phyloP scores from a whole-genome alignment of 2,329 filamentous ascomycete species.

The Aspergillus fischeri region DNA sequence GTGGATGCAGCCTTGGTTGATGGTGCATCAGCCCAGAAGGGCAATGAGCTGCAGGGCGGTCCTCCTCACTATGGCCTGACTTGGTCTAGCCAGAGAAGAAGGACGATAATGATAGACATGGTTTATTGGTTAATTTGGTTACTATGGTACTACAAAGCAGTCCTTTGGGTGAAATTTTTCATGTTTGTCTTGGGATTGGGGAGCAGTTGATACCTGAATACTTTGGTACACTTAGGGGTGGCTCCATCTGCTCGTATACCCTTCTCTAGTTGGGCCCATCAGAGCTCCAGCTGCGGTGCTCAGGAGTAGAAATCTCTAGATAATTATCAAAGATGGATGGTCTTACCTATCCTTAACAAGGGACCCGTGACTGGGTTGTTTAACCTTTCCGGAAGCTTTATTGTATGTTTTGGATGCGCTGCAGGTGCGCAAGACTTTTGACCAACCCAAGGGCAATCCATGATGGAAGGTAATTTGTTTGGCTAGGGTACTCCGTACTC shows the following conservation, averaged over 20 bases:
- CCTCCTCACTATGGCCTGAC: slow-evolving; percentile 6
- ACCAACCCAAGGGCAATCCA: background rate
- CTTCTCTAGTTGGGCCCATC: background rate
- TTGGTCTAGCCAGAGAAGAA: slow-evolving; percentile 4
- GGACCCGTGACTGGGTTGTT: background rate
- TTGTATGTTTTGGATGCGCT: background rate
- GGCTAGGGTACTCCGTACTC: no score
- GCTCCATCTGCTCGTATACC: background rate
- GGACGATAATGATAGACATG: background rate
- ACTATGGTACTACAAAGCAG: background rate
- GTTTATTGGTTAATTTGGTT: background rate
- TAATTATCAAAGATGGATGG: no score
- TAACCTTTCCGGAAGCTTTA: background rate
- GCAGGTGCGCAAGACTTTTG: background rate
- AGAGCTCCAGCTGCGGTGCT: background rate
- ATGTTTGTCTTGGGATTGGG: background rate
- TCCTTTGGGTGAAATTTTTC: background rate
- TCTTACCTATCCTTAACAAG: background rate
- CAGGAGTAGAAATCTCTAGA: background rate
- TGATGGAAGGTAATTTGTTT: background rate
- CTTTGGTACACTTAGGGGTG: background rate
- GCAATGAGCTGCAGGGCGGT: slow-evolving; percentile 24
- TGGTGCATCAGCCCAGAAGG: slow-evolving; percentile 9
- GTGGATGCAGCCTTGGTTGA: background rate
- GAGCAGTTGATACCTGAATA: background rate